Base-by-base conservation (phyloP, 2,329 filamentous ascomycete species). In the Biscogniauxia marginata region DNA sequence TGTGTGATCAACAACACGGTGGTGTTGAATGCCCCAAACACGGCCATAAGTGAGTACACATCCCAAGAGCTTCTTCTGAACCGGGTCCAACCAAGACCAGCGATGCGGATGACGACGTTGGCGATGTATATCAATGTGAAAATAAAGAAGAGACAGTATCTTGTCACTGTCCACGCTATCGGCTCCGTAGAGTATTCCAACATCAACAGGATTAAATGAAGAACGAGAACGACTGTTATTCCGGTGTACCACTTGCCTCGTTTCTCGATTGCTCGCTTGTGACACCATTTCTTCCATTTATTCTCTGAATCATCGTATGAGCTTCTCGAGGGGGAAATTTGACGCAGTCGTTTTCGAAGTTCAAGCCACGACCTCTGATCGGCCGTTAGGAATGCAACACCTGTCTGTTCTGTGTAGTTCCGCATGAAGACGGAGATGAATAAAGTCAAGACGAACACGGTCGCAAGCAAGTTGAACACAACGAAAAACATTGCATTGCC, bases 381-480 rank as follows among this genome's bases (percentile, higher is more conserved):
- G 0, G 93, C 89, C 1, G 95, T 99, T 66, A 99, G 78, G 71
- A 93, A 99, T 2, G 95, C 95, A 46, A 99, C 95, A 1, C 95
- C 95, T 0, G 95, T 99, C 74, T 98, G 93, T 74, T 99, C 95
- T 0, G 95, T 99, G 74, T 99, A 99, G 72, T 97, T 99, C 59
- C 95, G 91, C 95, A 99, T 99, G 73, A 99, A 99, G 59, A 99
- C 95, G 55, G 95, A 98, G 49, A 99, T 96, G 73, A 99, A 99
- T 69, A 99, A 79, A 1, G 95, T 99, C 69, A 99, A 81, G 59
- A 99, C 89, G 75, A 99, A 99, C 62, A 99, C 93, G 0, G 95
- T 95, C 25, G 92, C 92, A 66, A 99, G 82, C 70, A 99, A 84
- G 74, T 99, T 99, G 85, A 98, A 99, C 4, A 93, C 81, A 54